Evolutionary conservation across 495 filamentous ascomycete species (phyloP).

Genomic region (Penicillium silybi): DNA sequence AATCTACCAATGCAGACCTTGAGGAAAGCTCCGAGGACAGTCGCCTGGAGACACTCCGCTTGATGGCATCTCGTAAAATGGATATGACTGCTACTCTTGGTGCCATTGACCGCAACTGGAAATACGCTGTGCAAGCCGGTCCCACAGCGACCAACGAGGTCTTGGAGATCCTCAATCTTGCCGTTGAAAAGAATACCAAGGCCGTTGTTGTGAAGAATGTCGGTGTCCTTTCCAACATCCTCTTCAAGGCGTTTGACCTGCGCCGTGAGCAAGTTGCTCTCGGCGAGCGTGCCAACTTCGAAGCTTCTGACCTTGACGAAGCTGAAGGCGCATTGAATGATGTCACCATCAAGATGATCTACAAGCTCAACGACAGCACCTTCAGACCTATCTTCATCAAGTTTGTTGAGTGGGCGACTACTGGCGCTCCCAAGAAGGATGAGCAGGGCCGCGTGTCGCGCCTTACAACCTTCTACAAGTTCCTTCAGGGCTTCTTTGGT

Average conservation of each 20-base stretch:
- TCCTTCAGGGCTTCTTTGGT: constrained; percentile 73
- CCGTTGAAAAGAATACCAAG: constrained; percentile 75
- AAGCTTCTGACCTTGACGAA: constrained; percentile 50
- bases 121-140: constrained; percentile 54
- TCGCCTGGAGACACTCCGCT: constrained; percentile 62
- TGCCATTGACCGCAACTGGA: constrained; percentile 68
- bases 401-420: constrained; percentile 73
- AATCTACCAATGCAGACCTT: constrained; percentile 55
- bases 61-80: constrained; percentile 64
- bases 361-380: constrained; percentile 92
- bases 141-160: constrained; percentile 61
- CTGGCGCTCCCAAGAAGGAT: constrained; percentile 56
- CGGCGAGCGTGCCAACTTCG: constrained; percentile 34
- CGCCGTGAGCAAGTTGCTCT: constrained; percentile 50
- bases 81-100: constrained; percentile 65
- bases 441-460: constrained; percentile 50
- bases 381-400: constrained; percentile 90
- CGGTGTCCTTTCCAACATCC: constrained; percentile 59
- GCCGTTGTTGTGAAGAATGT: constrained; percentile 66
- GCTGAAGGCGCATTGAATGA: constrained; percentile 65
- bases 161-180: constrained; percentile 58
- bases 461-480: constrained; percentile 69
- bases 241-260: constrained; percentile 70
- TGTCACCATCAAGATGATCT: constrained; percentile 78
- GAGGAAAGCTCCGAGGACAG: constrained; percentile 56